Percentiles rank a stretch among this genome's conserved stretches.
Conservation (phyloP, 331 rosid genomes). For the Malus hybrid region DNA sequence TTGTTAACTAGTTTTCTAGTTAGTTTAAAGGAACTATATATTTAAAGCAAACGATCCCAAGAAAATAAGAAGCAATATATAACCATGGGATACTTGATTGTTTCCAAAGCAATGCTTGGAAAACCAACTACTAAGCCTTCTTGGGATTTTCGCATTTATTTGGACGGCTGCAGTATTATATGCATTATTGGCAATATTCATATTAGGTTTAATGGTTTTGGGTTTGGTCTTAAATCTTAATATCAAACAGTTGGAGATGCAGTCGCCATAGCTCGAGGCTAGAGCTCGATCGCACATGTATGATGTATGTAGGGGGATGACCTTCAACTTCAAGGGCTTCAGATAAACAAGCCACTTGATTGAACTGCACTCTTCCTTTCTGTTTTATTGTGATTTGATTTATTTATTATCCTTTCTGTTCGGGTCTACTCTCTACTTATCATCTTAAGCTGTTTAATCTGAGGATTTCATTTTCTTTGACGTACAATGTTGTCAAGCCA, state of each 20-base stretch:
- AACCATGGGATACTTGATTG: conserved; percentile 51
- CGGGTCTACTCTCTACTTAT: conserved; percentile 9
- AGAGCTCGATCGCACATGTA: conserved; percentile 36
- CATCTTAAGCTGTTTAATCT: neutral
- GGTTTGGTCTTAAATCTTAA: conserved; percentile 17
- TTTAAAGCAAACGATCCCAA: conserved; percentile 65
- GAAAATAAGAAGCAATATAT: conserved; percentile 26
- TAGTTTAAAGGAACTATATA: conserved; percentile 16
- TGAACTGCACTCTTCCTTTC: conserved; percentile 43
- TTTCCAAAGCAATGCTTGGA: conserved; percentile 53
- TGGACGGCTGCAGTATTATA: conserved; percentile 42
- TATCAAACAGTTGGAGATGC: conserved; percentile 35
- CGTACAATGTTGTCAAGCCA: neutral
- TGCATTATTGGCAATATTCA: conserved; percentile 28
- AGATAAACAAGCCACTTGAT: conserved; percentile 23
- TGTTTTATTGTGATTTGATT: conserved; percentile 9
- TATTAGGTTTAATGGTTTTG: conserved; percentile 17
- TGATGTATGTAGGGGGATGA: conserved; percentile 3
- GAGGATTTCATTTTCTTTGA: neutral
- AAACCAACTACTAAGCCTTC: conserved; percentile 51
- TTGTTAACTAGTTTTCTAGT: conserved; percentile 6
- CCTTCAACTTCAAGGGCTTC: conserved; percentile 8
- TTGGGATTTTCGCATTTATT: conserved; percentile 58
- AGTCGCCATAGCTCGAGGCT: conserved; percentile 37
- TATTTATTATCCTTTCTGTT: conserved; percentile 1